Base-by-base conservation (phyloP, 768 basidiomycete genomes). In the Auricularia heimuer region DNA sequence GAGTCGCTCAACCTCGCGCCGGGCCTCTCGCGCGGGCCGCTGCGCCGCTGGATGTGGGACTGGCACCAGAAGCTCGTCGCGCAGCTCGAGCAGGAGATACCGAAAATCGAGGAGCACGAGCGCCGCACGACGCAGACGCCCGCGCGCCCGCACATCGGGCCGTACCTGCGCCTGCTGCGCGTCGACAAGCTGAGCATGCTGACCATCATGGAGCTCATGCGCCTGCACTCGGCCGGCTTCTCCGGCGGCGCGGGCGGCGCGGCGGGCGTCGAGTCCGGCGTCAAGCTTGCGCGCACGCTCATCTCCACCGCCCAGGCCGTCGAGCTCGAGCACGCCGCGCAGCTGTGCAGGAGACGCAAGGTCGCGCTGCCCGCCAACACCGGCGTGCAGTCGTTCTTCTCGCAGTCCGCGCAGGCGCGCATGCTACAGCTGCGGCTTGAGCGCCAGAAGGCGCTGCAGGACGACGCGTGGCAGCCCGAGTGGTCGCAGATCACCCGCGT, bases 271-370 rank as follows among this genome's bases (percentile, higher is more conserved):
- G 70, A 79, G 0, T 84, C 87, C 47, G 95, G 94, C 3, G 92
- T 96, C 88, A 96, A 97, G 75, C 88, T 92, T 0, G 83, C 94
- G 0, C 81, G 92, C 0, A 92, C 90, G 0, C 79, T 97, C 66
- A 77, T 97, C 24, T 75, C 81, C 0, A 82, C 98, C 24, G 96
- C 95, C 0, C 85, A 82, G 65, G 90, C 89, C 0, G 84, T 98
- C 42, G 96, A 98, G 77, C 81, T 85, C 62, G 95, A 98, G 78
- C 90, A 94, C 79, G 90, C 94, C 73, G 86, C 91, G 2, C 82
- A 90, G 72, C 85, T 92, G 71, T 88, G 87, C 37, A 61, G 62
- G 37, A 29, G 35, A 14, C 62, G 63, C 18, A 45, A 77, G 1
- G 54, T 86, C 4, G 82, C 83, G 0, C n/a, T 51, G 8, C 61